These are phyloP conservation scores for Chrysochromulina tobinii DNA, from an alignment of 78 protist species.

Conservation along the genomic window DNA sequence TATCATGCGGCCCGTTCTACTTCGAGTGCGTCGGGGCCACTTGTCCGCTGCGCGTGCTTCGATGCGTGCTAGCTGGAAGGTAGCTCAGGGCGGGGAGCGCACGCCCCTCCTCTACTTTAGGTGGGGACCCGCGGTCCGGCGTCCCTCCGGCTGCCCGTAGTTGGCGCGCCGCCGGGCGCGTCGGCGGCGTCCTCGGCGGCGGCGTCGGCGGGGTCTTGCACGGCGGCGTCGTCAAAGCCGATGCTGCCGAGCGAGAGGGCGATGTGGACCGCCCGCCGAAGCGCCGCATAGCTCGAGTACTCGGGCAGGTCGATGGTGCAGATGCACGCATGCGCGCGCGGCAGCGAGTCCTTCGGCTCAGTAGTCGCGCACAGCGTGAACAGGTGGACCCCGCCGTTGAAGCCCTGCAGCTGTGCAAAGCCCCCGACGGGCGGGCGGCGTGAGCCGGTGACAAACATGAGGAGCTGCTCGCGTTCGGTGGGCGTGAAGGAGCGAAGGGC, in stretches of 20 bases:
- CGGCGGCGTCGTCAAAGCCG: slow-evolving; percentile 24
- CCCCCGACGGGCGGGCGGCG: slow-evolving; percentile 32
- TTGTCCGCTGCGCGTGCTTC: no score
- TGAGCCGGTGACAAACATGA: slow-evolving; percentile 21
- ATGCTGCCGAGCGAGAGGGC: background rate
- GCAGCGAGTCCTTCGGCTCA: slow-evolving; percentile 24
- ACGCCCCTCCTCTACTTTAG: no score
- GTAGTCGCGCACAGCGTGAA: background rate
- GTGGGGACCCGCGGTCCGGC: no score
- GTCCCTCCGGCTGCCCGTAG: no score
- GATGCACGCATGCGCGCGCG: slow-evolving; percentile 30
- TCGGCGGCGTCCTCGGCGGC: no score
- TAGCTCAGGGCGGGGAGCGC: no score
- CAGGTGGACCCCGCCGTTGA: slow-evolving; percentile 25
- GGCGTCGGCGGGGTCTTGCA: background rate
- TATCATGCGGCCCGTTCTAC: no score
- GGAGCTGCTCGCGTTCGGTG: background rate
- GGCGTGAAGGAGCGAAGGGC: background rate
- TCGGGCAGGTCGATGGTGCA: slow-evolving; percentile 33
- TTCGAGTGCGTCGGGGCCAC: no score
- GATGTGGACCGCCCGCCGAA: slow-evolving; percentile 6
- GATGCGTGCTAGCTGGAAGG: no score
- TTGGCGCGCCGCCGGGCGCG: no score
- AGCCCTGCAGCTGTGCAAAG: slow-evolving; percentile 33
- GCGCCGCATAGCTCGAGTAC: background rate